A percentile compares a stretch with the other conserved stretches of the same genome.
Conservation (phyloP, 148 eudicot species). For the Camellia lanceoleosa region DNA sequence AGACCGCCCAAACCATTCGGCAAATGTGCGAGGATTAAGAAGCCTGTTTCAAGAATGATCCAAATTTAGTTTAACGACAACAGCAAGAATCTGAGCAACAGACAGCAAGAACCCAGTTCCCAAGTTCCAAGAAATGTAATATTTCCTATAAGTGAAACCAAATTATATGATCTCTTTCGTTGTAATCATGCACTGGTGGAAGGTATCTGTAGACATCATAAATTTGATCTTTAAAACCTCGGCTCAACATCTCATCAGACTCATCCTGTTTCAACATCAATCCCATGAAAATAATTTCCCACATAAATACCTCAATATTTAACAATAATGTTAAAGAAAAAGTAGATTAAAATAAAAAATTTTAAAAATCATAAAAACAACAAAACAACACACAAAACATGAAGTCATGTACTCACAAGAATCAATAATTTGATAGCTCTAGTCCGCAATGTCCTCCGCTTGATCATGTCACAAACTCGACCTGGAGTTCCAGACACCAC, state of each 20-base stretch:
- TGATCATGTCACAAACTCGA: slow-evolving; percentile 95
- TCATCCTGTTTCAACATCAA: slow-evolving; percentile 56
- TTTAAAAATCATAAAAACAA: too few relatives aligned
- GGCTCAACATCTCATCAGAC: slow-evolving; percentile 98
- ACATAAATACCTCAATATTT: not conserved
- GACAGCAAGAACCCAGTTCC: too few relatives aligned
- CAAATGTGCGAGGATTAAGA: too few relatives aligned
- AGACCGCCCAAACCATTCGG: too few relatives aligned
- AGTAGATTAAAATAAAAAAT: too few relatives aligned
- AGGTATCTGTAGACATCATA: slow-evolving; percentile 96
- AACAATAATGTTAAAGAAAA: not conserved
- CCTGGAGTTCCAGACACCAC: slow-evolving; percentile 98
- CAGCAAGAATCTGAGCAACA: too few relatives aligned
- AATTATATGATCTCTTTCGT: too few relatives aligned
- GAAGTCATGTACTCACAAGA: slow-evolving; percentile 52
- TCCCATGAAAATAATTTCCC: not conserved
- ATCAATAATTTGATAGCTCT: slow-evolving; percentile 72
- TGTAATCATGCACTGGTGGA: too few relatives aligned
- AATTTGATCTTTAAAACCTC: slow-evolving; percentile 97
- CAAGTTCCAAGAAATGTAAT: too few relatives aligned
- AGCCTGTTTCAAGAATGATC: too few relatives aligned
- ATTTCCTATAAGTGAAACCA: too few relatives aligned
- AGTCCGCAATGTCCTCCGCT: slow-evolving; percentile 82
- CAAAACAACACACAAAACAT: not conserved
- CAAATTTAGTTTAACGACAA: too few relatives aligned